Percentiles rank a stretch among this genome's conserved stretches.
These are phyloP conservation scores for Pichia paraexigua DNA, from an alignment of 805 yeast genomes.

Conservation along the genomic window DNA sequence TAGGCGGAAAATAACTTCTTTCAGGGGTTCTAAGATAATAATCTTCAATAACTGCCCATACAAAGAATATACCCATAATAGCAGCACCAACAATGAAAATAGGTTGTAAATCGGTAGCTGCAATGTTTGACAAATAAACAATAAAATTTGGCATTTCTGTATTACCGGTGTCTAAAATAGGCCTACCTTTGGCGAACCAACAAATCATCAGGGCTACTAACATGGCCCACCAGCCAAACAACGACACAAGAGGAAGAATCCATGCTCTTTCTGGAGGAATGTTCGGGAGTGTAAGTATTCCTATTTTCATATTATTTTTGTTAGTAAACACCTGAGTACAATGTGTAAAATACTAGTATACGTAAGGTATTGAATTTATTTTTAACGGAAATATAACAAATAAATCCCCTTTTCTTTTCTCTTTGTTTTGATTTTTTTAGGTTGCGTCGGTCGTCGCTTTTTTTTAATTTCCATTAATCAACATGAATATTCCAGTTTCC, in stretches of 20 bases:
- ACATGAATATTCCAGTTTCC: too few species aligned
- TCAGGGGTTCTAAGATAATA: conserved; percentile 49
- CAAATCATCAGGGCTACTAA: conserved; percentile 65
- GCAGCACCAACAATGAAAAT: conserved; percentile 73
- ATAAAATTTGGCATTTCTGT: conserved; percentile 29
- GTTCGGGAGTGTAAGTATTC: conserved; percentile 16
- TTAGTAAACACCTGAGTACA: neutral
- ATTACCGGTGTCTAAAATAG: conserved; percentile 52
- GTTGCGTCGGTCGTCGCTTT: too few species aligned
- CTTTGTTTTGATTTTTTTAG: too few species aligned
- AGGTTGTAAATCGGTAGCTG: conserved; percentile 81
- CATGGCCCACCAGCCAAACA: conserved; percentile 87
- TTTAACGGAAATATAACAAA: too few species aligned
- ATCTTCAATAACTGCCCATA: conserved; percentile 56
- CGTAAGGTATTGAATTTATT: too few species aligned
- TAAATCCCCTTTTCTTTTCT: neutral
- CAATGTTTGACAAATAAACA: conserved; percentile 78
- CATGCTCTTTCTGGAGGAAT: conserved; percentile 23
- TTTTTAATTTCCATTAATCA: too few species aligned
- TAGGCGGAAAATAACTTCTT: conserved; percentile 41
- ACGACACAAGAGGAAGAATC: conserved; percentile 54
- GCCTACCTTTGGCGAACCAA: conserved; percentile 80
- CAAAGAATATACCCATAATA: conserved; percentile 68
- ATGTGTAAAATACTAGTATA: too few species aligned
- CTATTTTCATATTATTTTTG: conserved; percentile 10